Evolutionary conservation across 768 basidiomycete genomes (phyloP).

Genomic region (Pulveroboletus sp.): DNA sequence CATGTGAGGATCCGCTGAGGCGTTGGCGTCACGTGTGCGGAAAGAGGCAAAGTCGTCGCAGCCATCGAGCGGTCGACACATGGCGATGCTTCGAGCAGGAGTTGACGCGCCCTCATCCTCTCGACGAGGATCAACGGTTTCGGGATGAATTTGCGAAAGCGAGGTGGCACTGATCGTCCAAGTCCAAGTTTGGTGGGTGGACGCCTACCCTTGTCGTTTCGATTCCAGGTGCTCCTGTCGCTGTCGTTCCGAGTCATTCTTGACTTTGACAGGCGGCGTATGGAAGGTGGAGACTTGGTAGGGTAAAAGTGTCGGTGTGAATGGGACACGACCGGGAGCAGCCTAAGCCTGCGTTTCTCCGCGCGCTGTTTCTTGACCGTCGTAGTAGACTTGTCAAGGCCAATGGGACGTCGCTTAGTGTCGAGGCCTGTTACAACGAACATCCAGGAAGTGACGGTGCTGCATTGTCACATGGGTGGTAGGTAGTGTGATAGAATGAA

Average conservation of each 20-base stretch:
- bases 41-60: not conserved
- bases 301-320: not conserved
- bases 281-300: not conserved
- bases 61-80: not conserved
- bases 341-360: not conserved
- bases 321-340: not conserved
- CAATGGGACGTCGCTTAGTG: constrained; percentile 19
- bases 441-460: constrained; percentile 11
- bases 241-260: constrained; percentile 6
- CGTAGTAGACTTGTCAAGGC: not conserved
- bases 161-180: not conserved
- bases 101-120: constrained; percentile 20
- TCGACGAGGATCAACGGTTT: constrained; percentile 25
- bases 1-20: not conserved
- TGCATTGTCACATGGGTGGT: constrained; percentile 16
- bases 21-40: constrained; percentile 8
- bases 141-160: constrained; percentile 20
- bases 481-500: not conserved
- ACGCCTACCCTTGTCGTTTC: not conserved
- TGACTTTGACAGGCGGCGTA: not conserved
- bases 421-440: constrained; percentile 23
- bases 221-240: not conserved
- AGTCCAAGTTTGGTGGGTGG: not conserved
- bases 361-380: not conserved
- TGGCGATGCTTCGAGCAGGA: not conserved